Base-by-base conservation (phyloP, 768 basidiomycete genomes). In the Agrocybe pediades region DNA sequence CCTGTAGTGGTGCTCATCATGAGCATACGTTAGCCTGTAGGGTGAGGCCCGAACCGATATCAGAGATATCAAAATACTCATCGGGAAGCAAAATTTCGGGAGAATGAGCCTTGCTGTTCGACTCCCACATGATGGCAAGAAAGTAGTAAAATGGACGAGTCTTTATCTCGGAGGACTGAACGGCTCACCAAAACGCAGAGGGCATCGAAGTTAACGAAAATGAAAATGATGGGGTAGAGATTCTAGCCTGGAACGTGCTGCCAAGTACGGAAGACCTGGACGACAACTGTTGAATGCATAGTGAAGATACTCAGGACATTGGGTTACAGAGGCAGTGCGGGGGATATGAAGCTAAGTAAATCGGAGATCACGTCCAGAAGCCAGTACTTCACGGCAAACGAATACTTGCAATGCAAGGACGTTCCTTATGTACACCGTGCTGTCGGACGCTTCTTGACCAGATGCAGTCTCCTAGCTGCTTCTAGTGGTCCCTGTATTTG, bases 201-300 rank as follows among this genome's bases (percentile, higher is more conserved):
- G 20, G 40, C 15, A 41, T 24, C 7, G 48, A 2, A 24, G 48
- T 9, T 26, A 25, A 26, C 3, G 6, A 5, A 39, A 19, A 36
- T 2, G 24, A 16, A 16, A 19, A 36, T 20, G 9, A 20, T 19
- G 17, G 30, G 21, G 8, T 5, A 27, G 20, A 20, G 55, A 49
- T 60, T 61, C 57, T 61, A 58, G 60, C 20, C 42, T 51, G 43
- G 44, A 61, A 61, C 55, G 60, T 61, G 60, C 25, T 41, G 24
- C 42, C 51, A 51, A 50, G 23, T 30, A 33, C 9, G 44, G 25
- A 51, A 43, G 51, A 25, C n/a, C n/a, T n/a, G n/a, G n/a, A n/a
- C n/a, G n/a, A n/a, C n/a, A n/a, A n/a, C n/a, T n/a, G n/a, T n/a
- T n/a, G n/a, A n/a, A n/a, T n/a, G n/a, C n/a, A n/a, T n/a, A n/a